Conservation (phyloP, 768 basidiomycete species). For the Nidularia pulvinata region DNA sequence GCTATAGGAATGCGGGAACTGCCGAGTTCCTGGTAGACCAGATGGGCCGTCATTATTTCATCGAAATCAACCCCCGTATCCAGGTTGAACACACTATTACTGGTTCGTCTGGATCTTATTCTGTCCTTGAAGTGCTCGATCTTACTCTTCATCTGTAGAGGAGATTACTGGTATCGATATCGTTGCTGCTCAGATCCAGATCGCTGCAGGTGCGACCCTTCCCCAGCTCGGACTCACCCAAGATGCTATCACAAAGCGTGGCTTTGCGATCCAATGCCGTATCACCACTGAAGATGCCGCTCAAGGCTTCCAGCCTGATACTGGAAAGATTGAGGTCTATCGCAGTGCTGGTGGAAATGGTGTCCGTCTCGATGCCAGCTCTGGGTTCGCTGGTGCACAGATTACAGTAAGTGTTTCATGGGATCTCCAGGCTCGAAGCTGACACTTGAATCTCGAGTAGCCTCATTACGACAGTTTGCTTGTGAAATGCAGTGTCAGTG, state of each 20-base stretch:
- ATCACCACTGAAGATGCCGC: conserved; percentile 97
- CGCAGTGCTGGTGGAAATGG: conserved; percentile 98
- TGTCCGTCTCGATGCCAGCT: conserved; percentile 94
- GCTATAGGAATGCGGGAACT: conserved; percentile 96
- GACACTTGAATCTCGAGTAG: conserved; percentile 32
- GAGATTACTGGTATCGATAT: conserved; percentile 99
- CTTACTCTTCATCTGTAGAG: conserved; percentile 49
- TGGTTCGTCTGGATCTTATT: conserved; percentile 42
- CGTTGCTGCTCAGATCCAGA: conserved; percentile 98
- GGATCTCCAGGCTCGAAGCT: neutral
- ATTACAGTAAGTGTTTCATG: conserved; percentile 70
- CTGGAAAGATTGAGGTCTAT: conserved; percentile 99
- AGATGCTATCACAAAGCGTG: conserved; percentile 93
- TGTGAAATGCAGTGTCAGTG: conserved; percentile 94
- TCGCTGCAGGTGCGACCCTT: conserved; percentile 97
- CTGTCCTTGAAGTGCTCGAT: conserved; percentile 4
- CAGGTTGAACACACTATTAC: conserved; percentile 99
- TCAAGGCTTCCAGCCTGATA: conserved; percentile 95
- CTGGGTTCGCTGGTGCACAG: conserved; percentile 98
- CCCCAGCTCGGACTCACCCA: conserved; percentile 95
- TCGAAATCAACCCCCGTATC: conserved; percentile 99
- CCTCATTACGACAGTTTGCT: conserved; percentile 98
- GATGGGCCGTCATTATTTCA: conserved; percentile 96
- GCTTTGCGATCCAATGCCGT: conserved; percentile 98
- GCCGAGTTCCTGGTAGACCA: conserved; percentile 99